Evolutionary conservation across 2,329 filamentous ascomycete species (phyloP), one percentile per base, ranked within the genome.

Genomic region (Gyromitra esculenta): DNA sequence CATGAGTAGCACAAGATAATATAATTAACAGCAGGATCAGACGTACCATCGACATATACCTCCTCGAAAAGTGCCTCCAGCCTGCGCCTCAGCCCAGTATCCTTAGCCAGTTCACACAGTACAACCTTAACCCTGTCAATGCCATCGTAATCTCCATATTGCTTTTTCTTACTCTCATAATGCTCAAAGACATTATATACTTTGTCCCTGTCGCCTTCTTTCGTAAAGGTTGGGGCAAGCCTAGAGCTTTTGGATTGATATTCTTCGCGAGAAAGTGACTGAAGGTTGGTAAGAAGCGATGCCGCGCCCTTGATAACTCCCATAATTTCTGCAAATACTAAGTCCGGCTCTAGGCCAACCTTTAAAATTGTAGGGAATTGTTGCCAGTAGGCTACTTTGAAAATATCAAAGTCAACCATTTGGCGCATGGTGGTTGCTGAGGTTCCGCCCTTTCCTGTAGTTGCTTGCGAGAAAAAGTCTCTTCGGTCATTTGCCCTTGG

Each of bases 311-410:
- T 82, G 9, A 83, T 82, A 1, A 82, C 78, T 8, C 82, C 82
- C 81, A 83, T 82, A 11, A 83, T 82, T 59, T 82, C 82, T 0
- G 81, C 77, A 48, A 83, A 83, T 0, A 82, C 80, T 6, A 82
- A 78, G 21, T 80, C 79, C 1, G 79, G 59, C 15, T 81, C 77
- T 7, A 81, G 76, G 5, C 73, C 68, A 11, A 62, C 60, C 7
- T 74, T 79, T 2, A 75, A 56, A 11, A 81, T 59, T 18, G 57
- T 60, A 1, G 73, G 73, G 5, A 81, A 75, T n/a, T 68, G 77
- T 11, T 75, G 75, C 82, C 81, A 83, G 69, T 82, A 83, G 15
- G 82, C 80, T 3, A 73, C 72, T 63, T 80, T 80, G 60, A 83
- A 83, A 45, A 78, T 60, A 1, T 76, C 48, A 65, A 81, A 83